A percentile compares a stretch with the other conserved stretches of the same genome.
Evolutionary conservation across 768 basidiomycete species (phyloP).

Genomic region (Obba rivulosa): DNA sequence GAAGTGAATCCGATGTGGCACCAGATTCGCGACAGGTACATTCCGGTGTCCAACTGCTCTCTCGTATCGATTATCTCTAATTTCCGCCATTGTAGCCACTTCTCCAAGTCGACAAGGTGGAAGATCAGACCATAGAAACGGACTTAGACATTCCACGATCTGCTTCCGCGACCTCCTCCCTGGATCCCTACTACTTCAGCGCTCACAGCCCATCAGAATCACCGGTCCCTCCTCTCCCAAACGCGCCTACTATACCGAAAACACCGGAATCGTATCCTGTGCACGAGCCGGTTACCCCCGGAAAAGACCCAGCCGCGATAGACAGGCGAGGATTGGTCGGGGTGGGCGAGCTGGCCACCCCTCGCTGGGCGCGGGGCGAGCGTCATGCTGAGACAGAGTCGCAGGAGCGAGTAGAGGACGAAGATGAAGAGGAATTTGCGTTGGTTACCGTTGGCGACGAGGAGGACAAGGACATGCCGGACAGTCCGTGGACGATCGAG

Average conservation of each 20-base stretch:
- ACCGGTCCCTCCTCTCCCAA: slow-evolving; percentile 42
- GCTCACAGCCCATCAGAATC: slow-evolving; percentile 64
- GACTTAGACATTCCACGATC: slow-evolving; percentile 55
- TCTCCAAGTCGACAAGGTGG: slow-evolving; percentile 40
- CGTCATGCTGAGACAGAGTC: slow-evolving; percentile 28
- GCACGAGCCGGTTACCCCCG: slow-evolving; percentile 64
- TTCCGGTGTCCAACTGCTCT: slow-evolving; percentile 6
- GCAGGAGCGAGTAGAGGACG: slow-evolving; percentile 28
- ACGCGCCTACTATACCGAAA: slow-evolving; percentile 34
- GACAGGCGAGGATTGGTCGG: slow-evolving; percentile 88
- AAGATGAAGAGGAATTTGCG: slow-evolving; percentile 23
- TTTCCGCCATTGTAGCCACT: slow-evolving; percentile 31
- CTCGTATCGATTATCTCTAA: slow-evolving; percentile 11
- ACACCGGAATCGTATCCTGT: slow-evolving; percentile 56
- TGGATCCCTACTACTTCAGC: slow-evolving; percentile 89
- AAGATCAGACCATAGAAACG: slow-evolving; percentile 35
- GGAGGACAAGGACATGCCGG: slow-evolving; percentile 50
- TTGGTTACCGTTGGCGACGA: slow-evolving; percentile 17
- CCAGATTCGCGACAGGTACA: slow-evolving; percentile 31
- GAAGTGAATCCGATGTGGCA: slow-evolving; percentile 31
- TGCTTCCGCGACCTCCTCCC: slow-evolving; percentile 69
- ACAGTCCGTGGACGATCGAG: slow-evolving; percentile 88
- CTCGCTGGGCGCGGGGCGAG: slow-evolving; percentile 73
- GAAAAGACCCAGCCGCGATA: slow-evolving; percentile 69
- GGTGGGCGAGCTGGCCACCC: slow-evolving; percentile 95